Conservation (phyloP, 1,284 basidiomycete genomes). For the Pyrrhoderma noxium region DNA sequence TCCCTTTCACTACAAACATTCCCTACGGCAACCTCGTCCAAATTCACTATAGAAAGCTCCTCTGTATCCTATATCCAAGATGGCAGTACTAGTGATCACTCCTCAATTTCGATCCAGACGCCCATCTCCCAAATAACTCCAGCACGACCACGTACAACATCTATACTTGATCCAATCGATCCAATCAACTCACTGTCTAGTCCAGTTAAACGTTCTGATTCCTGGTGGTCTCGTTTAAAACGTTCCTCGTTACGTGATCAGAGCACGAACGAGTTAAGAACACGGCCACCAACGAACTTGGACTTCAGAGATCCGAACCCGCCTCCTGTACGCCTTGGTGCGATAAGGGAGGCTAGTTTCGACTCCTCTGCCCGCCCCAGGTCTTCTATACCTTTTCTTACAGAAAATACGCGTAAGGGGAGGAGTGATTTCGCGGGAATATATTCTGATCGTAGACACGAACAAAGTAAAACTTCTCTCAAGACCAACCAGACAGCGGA, state of each 20-base stretch:
- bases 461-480: slow-evolving; percentile 45
- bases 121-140: slow-evolving; percentile 1
- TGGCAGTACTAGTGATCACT: slow-evolving; percentile 1
- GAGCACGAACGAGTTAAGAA: slow-evolving; percentile 3
- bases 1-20: slow-evolving; percentile 5
- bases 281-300: slow-evolving; percentile 19
- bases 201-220: slow-evolving; percentile 19
- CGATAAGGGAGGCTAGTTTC: slow-evolving; percentile 46
- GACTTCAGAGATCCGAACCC: slow-evolving; percentile 71
- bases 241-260: slow-evolving; percentile 15
- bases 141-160: slow-evolving; percentile 14
- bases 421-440: neutral
- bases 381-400: slow-evolving; percentile 19
- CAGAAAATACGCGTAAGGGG: slow-evolving; percentile 23
- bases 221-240: slow-evolving; percentile 20
- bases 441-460: slow-evolving; percentile 7
- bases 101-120: slow-evolving; percentile 10
- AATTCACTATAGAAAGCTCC: neutral
- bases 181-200: neutral
- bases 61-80: slow-evolving; percentile 2
- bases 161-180: slow-evolving; percentile 18
- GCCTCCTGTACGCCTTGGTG: slow-evolving; percentile 43
- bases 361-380: slow-evolving; percentile 24
- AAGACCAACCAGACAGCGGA: slow-evolving; percentile 51
- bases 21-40: neutral